A percentile compares a stretch with the other conserved stretches of the same genome.
Evolutionary conservation across 169 alveolate genomes (phyloP).

Genomic region (Cryptosporidium ubiquitum): DNA sequence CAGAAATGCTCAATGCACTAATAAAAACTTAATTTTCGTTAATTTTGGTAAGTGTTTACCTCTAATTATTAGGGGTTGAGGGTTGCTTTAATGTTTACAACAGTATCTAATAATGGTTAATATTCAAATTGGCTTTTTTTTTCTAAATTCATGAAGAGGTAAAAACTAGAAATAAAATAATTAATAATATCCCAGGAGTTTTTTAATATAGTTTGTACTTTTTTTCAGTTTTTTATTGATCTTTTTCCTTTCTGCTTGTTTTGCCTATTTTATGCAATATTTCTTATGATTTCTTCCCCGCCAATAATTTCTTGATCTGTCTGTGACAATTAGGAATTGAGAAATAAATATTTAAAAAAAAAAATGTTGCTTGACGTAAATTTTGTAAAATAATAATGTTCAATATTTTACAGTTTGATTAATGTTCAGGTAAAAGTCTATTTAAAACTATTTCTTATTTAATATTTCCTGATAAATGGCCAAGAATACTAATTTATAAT

Average conservation of each 20-base stretch:
- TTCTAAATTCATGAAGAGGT: background rate
- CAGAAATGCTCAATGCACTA: slow-evolving; percentile 68
- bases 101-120: too few relatives aligned
- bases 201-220: background rate
- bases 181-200: background rate
- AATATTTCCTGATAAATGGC: background rate
- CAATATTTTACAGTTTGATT: background rate
- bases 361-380: background rate
- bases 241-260: background rate
- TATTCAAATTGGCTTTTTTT: background rate
- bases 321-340: background rate
- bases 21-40: slow-evolving; percentile 19
- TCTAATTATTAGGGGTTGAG: background rate
- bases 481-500: background rate
- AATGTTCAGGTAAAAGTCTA: background rate
- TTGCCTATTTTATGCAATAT: background rate
- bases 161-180: background rate
- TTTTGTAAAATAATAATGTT: background rate
- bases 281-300: background rate
- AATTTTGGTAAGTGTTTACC: slow-evolving; percentile 40
- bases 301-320: slow-evolving; percentile 34
- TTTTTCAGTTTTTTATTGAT: background rate
- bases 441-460: too few relatives aligned
- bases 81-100: background rate
- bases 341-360: background rate